These are phyloP conservation scores for Lathyrus aphaca DNA, from an alignment of 306 rosid species.

Conservation along the genomic window DNA sequence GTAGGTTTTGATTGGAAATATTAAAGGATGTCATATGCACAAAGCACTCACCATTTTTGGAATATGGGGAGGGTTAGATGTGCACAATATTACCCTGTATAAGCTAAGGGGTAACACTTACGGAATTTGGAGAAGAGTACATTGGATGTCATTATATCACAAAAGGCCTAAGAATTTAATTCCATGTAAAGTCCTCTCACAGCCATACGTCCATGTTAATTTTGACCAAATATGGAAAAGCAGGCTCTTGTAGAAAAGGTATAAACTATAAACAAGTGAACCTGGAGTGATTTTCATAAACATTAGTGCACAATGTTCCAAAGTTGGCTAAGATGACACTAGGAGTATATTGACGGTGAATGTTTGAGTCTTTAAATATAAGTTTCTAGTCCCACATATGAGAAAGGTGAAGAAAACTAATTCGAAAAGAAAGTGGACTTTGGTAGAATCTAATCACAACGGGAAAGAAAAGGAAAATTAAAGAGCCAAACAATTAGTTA, in stretches of 20 bases:
- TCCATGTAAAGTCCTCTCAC: neutral
- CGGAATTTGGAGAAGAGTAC: neutral
- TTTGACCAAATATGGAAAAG: neutral
- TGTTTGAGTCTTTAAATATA: neutral
- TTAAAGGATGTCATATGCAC: neutral
- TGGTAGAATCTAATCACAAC: neutral
- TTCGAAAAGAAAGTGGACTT: neutral
- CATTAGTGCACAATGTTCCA: neutral
- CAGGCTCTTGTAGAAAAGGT: slow-evolving; percentile 12
- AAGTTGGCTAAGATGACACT: neutral
- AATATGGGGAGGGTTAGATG: neutral
- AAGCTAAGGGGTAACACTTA: neutral
- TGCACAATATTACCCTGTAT: neutral
- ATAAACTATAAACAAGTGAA: neutral
- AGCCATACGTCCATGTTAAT: neutral
- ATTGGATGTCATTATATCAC: slow-evolving; percentile 1
- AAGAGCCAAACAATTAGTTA: neutral
- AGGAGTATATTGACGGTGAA: neutral
- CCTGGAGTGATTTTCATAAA: neutral
- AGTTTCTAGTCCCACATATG: neutral
- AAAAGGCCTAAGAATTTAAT: neutral
- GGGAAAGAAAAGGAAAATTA: neutral
- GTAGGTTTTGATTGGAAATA: neutral
- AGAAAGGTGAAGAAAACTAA: neutral
- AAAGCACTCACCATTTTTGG: neutral